Evolutionary conservation across 371 early-diverging fungal species (phyloP), one percentile per base, ranked within the genome.

Genomic region (Mortierella sp.): DNA sequence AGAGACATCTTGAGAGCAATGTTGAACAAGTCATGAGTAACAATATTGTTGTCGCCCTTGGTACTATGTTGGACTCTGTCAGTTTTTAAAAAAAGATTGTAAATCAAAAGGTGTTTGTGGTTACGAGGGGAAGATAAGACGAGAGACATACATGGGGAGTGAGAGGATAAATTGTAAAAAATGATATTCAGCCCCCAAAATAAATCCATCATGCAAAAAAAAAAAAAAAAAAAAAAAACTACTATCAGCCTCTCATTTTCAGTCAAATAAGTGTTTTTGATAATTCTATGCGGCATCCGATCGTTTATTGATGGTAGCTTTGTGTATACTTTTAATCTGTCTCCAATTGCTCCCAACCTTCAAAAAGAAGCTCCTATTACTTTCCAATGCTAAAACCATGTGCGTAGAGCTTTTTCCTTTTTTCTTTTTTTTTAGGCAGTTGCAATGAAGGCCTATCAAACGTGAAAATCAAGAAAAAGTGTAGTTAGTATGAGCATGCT

Each of bases 41-140:
- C 84, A 99, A 98, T 80, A 97, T 99, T 85, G 96, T 98, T 1
- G 97, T 97, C 87, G 93, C 96, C 54, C 87, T 97, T 68, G 97
- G 94, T 22, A 93, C 96, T 9, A 96, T 97, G 92, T 88, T 98
- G 62, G 96, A 98, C 86, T 91, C 94, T 64, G 91, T 92, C 62
- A 89, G 90, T 72, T 94, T 94, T 65, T 90, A 89, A 87, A 39
- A 61, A n/a, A 5, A 66, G 10, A 37, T 22, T 28, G 22, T 54
- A 55, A 24, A 37, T 66, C 9, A 11, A n/a, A 37, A 32, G 16
- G 10, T 8, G 43, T 43, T 43, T 43, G 49, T 49, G 20, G 5
- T 1, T 20, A 49, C 20, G 5, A 49, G 16, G 20, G 24, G 3
- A 24, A 22, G n/a, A 52, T 4, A 65, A 54, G n/a, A n/a, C 8